Conservation (phyloP, 306 rosid species). For the Cucurbita ficifolia region DNA sequence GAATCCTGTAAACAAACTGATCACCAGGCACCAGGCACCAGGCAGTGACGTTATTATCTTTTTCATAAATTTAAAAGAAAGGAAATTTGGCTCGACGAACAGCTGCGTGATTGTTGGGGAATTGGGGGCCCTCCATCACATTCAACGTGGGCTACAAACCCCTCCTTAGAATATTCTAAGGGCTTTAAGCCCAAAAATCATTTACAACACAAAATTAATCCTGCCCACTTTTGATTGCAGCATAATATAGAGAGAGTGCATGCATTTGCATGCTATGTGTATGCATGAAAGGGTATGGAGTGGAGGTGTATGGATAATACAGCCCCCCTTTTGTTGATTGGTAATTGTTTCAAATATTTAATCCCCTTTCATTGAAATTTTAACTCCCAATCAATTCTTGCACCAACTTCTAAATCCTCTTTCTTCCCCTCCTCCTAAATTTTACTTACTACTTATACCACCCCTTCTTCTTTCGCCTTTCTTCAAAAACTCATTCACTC, state of each 20-base stretch:
- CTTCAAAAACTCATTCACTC: background rate
- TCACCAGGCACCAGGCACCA: background rate
- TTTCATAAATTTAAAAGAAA: background rate
- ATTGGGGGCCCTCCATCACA: background rate
- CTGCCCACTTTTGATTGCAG: too few species aligned
- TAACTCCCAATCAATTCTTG: slow-evolving; percentile 24
- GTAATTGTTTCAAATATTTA: slow-evolving; percentile 18
- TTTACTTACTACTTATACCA: background rate
- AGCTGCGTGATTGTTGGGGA: slow-evolving; percentile 4
- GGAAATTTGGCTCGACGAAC: background rate
- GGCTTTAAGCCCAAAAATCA: background rate
- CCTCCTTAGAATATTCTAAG: background rate
- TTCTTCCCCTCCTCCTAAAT: background rate
- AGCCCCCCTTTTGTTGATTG: slow-evolving; percentile 15
- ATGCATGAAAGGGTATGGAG: background rate
- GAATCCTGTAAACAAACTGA: background rate
- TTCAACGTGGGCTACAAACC: too few species aligned
- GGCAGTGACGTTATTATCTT: background rate
- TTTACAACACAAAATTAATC: background rate
- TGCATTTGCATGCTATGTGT: background rate
- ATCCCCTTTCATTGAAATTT: slow-evolving; percentile 13
- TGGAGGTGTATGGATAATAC: slow-evolving; percentile 4
- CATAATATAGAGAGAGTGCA: background rate
- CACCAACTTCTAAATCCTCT: slow-evolving; percentile 13
- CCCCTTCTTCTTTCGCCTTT: background rate